phyloP scores from a whole-genome alignment of 371 early-diverging fungal species.

The Mucor ambiguus region DNA sequence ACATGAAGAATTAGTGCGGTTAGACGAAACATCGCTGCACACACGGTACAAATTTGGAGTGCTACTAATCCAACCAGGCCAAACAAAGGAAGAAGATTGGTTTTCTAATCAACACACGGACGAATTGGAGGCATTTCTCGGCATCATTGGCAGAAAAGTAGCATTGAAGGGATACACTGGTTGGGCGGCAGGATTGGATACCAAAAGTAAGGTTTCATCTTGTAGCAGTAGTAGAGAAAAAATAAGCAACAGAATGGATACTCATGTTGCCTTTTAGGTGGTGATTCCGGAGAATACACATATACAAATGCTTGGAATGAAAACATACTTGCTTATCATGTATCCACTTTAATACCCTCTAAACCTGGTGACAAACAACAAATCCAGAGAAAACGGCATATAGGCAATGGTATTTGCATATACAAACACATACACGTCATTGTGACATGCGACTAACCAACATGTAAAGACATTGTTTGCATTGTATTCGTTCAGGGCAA shows the following conservation, averaged over 20 bases:
- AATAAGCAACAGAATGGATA: constrained; percentile 30
- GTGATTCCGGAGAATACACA: constrained; percentile 77
- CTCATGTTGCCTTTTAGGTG: constrained; percentile 43
- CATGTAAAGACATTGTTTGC: constrained; percentile 67
- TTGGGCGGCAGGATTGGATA: constrained; percentile 84
- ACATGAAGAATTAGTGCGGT: constrained; percentile 30
- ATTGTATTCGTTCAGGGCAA: constrained; percentile 70
- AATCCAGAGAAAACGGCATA: constrained; percentile 83
- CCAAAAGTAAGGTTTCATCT: constrained; percentile 60
- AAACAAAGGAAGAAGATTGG: constrained; percentile 83
- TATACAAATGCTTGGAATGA: constrained; percentile 78
- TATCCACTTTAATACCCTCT: constrained; percentile 80
- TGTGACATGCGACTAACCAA: not conserved
- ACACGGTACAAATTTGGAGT: constrained; percentile 83
- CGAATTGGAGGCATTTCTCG: constrained; percentile 62
- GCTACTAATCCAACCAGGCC: constrained; percentile 66
- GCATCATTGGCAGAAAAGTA: constrained; percentile 72
- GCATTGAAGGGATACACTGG: constrained; percentile 76
- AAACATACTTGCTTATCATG: constrained; percentile 85
- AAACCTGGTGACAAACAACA: constrained; percentile 76
- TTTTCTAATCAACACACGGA: constrained; percentile 69
- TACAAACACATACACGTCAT: constrained; percentile 5
- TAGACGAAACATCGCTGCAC: constrained; percentile 58
- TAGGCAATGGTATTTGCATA: constrained; percentile 72
- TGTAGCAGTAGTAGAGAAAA: constrained; percentile 14